These are phyloP conservation scores for Vigna nakashimae DNA, from an alignment of 306 rosid species.

Conservation along the genomic window DNA sequence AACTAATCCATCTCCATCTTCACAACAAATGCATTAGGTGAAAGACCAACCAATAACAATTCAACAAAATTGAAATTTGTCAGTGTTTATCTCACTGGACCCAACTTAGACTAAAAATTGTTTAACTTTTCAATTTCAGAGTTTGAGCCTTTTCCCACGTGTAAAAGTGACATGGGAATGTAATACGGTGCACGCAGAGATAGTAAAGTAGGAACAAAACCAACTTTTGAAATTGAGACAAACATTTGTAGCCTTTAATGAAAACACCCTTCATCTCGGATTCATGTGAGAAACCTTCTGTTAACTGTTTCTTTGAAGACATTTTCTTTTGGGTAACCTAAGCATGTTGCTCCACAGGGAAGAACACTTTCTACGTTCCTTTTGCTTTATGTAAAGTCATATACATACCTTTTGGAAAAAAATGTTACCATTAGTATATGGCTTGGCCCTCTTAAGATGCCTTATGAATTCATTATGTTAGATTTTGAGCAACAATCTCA, in stretches of 20 bases:
- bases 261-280: not conserved
- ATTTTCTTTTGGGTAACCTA: not conserved
- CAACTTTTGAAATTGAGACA: not conserved
- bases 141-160: not conserved
- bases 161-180: no score
- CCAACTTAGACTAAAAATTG: not conserved
- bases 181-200: not conserved
- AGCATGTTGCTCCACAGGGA: not conserved
- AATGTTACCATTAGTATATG: not conserved
- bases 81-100: not conserved
- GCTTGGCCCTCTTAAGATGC: not conserved
- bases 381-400: constrained; percentile 15
- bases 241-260: not conserved
- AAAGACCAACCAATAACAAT: not conserved
- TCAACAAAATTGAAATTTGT: not conserved
- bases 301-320: not conserved
- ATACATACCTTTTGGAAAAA: not conserved
- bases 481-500: constrained; percentile 14
- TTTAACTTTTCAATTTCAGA: not conserved
- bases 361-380: not conserved
- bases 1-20: not conserved
- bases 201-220: not conserved
- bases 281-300: not conserved
- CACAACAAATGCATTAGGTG: not conserved
- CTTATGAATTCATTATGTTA: not conserved